Base-by-base conservation (phyloP, 2,329 filamentous ascomycete species). In the Albifimbria verrucaria region DNA sequence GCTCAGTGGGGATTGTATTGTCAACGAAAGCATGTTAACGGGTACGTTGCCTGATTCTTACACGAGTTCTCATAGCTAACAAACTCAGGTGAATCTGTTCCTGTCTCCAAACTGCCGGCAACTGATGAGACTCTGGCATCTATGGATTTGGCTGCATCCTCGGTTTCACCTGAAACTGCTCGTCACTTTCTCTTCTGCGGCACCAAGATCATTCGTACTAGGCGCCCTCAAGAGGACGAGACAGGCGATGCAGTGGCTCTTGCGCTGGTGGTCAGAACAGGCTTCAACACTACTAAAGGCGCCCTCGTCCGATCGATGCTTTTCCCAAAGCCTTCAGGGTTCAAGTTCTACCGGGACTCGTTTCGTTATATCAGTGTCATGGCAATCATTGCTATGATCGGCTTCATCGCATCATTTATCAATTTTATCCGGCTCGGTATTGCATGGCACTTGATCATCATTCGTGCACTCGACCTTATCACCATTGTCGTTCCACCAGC, bases 21-120 rank as follows among this genome's bases (percentile, higher is more conserved):
- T 99, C 59, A 99, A 99, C 65, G 94, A 99, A 72, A 97, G 94
- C 73, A 99, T 99, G 94, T 82, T 99, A 32, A 99, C 94, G 39
- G 72, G 72, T 72, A 60, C 50, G 60, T n/a, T 6, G 12, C 12
- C 5, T 17, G 18, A n/a, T 5, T 39, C 32, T 17, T 5, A 4
- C 18, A 39, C 4, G 4, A 39, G 4, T n/a, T 4, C 17, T 85
- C 77, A 21, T 18, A 9, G 12, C 53, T 64, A 51, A 62, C 22
- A 25, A 42, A 6, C 23, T 26, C 36, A 70, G 89, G 93, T 53
- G 94, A 99, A 76, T 97, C 94, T 41, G 92, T 99, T 4, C 95
- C 94, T 2, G 93, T 99, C 1, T 96, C 92, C 2, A 99, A 99
- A 71, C 79, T 86, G 2, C 92, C 94, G 1, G 86, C 91, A 3